Evolutionary conservation across 495 filamentous ascomycete genomes (phyloP).

Genomic region (Neurospora sp.): DNA sequence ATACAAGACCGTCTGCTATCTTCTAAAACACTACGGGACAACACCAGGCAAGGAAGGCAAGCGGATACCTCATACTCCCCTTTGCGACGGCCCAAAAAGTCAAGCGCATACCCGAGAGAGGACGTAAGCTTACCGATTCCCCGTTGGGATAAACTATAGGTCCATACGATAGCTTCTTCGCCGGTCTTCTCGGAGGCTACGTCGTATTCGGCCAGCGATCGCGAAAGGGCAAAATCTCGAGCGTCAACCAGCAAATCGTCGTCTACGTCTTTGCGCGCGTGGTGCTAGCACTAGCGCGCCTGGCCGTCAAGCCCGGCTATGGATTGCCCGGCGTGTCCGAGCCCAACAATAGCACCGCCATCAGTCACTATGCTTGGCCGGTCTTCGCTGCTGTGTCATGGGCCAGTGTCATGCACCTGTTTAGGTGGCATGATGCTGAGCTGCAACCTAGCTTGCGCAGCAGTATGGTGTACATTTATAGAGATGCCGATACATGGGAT

Average conservation of each 20-base stretch:
- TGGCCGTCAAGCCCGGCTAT: constrained; percentile 57
- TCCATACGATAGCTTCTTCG: constrained; percentile 73
- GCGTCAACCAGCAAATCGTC: constrained; percentile 94
- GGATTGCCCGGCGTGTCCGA: constrained; percentile 37
- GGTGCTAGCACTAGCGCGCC: constrained; percentile 68
- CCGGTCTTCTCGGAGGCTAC: constrained; percentile 89
- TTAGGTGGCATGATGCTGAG: constrained; percentile 80
- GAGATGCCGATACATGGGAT: constrained; percentile 75
- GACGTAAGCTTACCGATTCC: background rate
- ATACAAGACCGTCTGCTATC: constrained; percentile 73
- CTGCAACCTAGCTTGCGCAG: constrained; percentile 82
- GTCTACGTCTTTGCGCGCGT: constrained; percentile 96
- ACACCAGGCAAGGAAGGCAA: constrained; percentile 46
- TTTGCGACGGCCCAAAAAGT: background rate
- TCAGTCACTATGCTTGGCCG: constrained; percentile 72
- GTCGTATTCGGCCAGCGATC: constrained; percentile 71
- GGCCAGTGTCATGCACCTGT: constrained; percentile 92
- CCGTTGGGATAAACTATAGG: constrained; percentile 23
- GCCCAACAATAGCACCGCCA: constrained; percentile 23
- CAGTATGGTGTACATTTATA: constrained; percentile 98
- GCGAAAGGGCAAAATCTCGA: constrained; percentile 52
- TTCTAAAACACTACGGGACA: constrained; percentile 54
- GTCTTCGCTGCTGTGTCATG: constrained; percentile 82
- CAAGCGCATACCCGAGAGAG: background rate
- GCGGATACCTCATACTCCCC: background rate